Base-by-base conservation (phyloP, 352 stramenopile species). In the Phytophthora sp. region DNA sequence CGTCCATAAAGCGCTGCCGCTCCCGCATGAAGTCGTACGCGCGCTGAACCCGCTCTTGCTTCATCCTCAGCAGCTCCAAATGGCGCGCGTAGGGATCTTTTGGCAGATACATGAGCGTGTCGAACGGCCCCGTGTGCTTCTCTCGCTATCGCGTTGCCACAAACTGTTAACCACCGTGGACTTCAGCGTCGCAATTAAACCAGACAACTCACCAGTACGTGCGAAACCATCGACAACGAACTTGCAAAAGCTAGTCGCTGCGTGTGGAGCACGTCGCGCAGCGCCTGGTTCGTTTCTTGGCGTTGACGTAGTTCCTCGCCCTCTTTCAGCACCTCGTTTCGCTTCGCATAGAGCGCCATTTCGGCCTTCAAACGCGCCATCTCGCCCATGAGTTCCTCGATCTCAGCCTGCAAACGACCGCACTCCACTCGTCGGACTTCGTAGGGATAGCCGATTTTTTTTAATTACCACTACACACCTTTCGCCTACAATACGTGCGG, bases 21-120 rank as follows among this genome's bases (percentile, higher is more conserved):
- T 77, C 48, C 23, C 17, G 37, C 41, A 75, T 55, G 15, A 80
- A 66, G 4, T 77, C 54, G 30, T 64, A 49, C 0, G 71, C 71
- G 7, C 54, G 50, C 20, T 64, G 59, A 24, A 80, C 28, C 8
- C 70, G 61, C 20, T 55, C 52, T 5, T 65, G 59, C 20, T 72
- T 74, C 50, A 77, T 69, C 8, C 24, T 37, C n/a, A 69, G 28
- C 18, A 74, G 45, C 11, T 37, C 35, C 12, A 51, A 23, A 11
- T 66, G 53, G 1, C 59, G 59, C 5, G 45, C 31, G 1, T 21
- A n/a, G 0, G 59, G 46, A 17, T 69, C 53, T 43, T 44, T 66
- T 0, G 38, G 46, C 6, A 69, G 26, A 28, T 62, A 41, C 4
- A 56, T 74, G 23, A 59, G 46, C 24, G 48, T 59, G 13, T 74